Evolutionary conservation across 2,329 filamentous ascomycete genomes (phyloP).

Genomic region (Penicillium sp.): DNA sequence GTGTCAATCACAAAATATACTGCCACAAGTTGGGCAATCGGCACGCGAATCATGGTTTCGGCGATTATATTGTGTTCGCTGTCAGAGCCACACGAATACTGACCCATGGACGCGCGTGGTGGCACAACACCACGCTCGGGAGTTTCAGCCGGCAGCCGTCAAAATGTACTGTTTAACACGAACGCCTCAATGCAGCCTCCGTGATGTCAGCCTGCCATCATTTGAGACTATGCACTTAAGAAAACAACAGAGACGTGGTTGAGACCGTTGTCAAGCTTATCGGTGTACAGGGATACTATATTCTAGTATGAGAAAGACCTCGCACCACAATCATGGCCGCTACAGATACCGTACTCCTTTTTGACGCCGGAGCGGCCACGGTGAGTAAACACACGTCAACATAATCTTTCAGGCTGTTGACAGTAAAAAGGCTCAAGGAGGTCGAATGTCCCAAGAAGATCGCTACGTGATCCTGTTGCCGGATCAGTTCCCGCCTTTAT

Average conservation of each 20-base stretch:
- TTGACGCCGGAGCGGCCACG: constrained; percentile 29
- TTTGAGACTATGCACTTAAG: not conserved
- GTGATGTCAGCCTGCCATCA: constrained; percentile 31
- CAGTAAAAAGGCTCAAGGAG: constrained; percentile 24
- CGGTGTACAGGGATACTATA: not conserved
- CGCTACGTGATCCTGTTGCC: constrained; percentile 26
- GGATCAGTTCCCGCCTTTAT: constrained; percentile 26
- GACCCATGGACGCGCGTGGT: not conserved
- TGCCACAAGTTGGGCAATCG: not conserved
- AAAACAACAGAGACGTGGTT: not conserved
- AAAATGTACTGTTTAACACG: not conserved
- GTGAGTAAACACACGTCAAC: constrained; percentile 14
- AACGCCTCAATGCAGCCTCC: not conserved
- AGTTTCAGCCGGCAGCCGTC: not conserved
- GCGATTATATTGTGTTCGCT: not conserved
- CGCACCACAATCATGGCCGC: constrained; percentile 21
- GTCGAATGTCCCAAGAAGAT: constrained; percentile 28
- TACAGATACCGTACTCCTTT: constrained; percentile 24
- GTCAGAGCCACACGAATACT: not conserved
- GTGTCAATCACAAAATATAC: not conserved
- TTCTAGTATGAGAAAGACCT: not conserved
- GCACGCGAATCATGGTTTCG: not conserved
- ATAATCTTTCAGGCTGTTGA: not conserved
- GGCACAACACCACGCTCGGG: not conserved
- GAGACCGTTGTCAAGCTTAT: not conserved